These are phyloP conservation scores for Annona squamosa DNA, from an alignment of 164 flowering plant species.

Conservation along the genomic window DNA sequence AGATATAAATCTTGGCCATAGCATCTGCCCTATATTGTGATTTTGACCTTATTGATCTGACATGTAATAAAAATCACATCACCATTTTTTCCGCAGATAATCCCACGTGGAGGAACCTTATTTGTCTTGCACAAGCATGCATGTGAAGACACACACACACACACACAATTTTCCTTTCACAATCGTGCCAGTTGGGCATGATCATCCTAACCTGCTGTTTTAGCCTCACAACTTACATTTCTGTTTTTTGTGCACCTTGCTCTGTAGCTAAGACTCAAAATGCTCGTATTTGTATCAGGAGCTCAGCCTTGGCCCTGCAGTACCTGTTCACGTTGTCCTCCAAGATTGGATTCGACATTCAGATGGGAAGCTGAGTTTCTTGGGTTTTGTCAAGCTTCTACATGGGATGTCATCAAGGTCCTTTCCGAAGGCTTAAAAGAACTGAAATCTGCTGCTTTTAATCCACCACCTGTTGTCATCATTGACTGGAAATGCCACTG, in stretches of 20 bases:
- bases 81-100: background rate
- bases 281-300: slow-evolving; percentile 36
- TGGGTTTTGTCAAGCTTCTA: slow-evolving; percentile 80
- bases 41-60: background rate
- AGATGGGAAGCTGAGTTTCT: slow-evolving; percentile 91
- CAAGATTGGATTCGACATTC: slow-evolving; percentile 93
- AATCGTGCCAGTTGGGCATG: background rate
- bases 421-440: slow-evolving; percentile 47
- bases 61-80: background rate
- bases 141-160: background rate
- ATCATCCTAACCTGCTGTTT: background rate
- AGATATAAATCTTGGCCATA: background rate
- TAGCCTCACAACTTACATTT: background rate
- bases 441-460: background rate
- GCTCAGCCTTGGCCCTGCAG: slow-evolving; percentile 84
- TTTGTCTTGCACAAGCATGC: background rate
- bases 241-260: background rate
- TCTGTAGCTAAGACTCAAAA: slow-evolving; percentile 1
- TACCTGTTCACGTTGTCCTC: slow-evolving; percentile 88
- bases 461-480: background rate
- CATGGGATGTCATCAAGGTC: slow-evolving; percentile 77
- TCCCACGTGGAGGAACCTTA: background rate
- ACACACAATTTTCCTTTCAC: background rate
- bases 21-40: background rate
- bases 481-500: slow-evolving; percentile 6